Conservation (phyloP, 495 filamentous ascomycete species). For the Tetracladium setigerum region DNA sequence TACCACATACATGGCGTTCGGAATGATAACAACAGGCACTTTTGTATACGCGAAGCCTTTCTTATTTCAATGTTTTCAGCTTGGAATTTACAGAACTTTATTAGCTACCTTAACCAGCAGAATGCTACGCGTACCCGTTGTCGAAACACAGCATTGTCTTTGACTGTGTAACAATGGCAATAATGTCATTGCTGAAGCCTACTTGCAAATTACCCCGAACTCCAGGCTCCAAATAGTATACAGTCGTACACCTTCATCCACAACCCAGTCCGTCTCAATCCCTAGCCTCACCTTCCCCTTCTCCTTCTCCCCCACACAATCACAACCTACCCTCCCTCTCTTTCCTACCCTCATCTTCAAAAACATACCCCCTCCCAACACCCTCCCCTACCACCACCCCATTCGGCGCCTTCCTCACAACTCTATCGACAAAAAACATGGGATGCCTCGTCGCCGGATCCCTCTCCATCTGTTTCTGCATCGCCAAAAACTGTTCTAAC, state of each 20-base stretch:
- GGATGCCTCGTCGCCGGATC: conserved; percentile 44
- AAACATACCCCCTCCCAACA: conserved; percentile 47
- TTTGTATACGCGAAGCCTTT: too few species aligned
- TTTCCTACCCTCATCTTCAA: conserved; percentile 30
- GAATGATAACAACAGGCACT: too few species aligned
- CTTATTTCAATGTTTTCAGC: background rate
- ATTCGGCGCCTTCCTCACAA: conserved; percentile 32
- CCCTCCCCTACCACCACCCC: conserved; percentile 17
- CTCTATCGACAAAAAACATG: conserved; percentile 49
- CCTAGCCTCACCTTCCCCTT: background rate
- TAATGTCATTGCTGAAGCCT: background rate
- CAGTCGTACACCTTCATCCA: background rate
- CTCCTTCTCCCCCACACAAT: conserved; percentile 23
- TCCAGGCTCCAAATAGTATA: background rate
- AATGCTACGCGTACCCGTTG: background rate
- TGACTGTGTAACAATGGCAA: background rate
- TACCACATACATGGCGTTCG: background rate
- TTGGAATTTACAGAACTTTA: background rate
- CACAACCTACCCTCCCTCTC: conserved; percentile 21
- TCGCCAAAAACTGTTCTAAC: background rate
- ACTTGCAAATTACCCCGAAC: background rate
- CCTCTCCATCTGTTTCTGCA: background rate
- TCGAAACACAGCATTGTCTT: background rate
- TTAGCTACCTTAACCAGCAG: background rate
- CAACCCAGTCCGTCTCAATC: background rate